These are phyloP conservation scores for Umbelopsis isabellina DNA, from an alignment of 192 early-diverging fungal species.

Conservation along the genomic window DNA sequence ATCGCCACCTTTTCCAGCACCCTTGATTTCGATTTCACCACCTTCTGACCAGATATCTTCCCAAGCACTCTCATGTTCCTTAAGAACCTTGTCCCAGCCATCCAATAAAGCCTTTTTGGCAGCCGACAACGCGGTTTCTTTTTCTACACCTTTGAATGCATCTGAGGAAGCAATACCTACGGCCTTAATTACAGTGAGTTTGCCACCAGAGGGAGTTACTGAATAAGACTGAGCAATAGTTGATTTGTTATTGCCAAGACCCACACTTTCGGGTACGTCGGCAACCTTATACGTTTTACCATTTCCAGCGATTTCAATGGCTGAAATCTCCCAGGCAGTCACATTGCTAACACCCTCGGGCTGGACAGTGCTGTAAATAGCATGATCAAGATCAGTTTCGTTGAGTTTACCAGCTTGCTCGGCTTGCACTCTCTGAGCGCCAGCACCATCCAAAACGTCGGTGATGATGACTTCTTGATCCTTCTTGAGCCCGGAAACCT, in stretches of 20 bases:
- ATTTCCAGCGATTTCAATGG: constrained; percentile 20
- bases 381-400: constrained; percentile 21
- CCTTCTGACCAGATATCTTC: constrained; percentile 37
- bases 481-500: constrained; percentile 30
- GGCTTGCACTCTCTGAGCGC: constrained; percentile 37
- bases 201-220: constrained; percentile 14
- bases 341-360: constrained; percentile 33
- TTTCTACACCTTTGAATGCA: constrained; percentile 32
- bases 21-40: constrained; percentile 36
- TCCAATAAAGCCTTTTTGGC: constrained; percentile 28
- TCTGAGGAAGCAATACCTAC: constrained; percentile 42
- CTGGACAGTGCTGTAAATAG: constrained; percentile 36
- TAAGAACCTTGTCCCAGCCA: constrained; percentile 33
- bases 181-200: constrained; percentile 31
- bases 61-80: constrained; percentile 35
- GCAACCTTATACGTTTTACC: not conserved
- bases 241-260: constrained; percentile 26
- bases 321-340: constrained; percentile 42
- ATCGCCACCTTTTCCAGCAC: constrained; percentile 28
- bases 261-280: constrained; percentile 32
- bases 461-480: constrained; percentile 39
- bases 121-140: constrained; percentile 28
- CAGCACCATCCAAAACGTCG: constrained; percentile 38
- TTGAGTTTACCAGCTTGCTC: constrained; percentile 33
- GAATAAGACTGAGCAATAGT: constrained; percentile 35